Evolutionary conservation across 2,329 filamentous ascomycete species (phyloP), one percentile per base, ranked within the genome.

Genomic region (Diaporthe velutina): DNA sequence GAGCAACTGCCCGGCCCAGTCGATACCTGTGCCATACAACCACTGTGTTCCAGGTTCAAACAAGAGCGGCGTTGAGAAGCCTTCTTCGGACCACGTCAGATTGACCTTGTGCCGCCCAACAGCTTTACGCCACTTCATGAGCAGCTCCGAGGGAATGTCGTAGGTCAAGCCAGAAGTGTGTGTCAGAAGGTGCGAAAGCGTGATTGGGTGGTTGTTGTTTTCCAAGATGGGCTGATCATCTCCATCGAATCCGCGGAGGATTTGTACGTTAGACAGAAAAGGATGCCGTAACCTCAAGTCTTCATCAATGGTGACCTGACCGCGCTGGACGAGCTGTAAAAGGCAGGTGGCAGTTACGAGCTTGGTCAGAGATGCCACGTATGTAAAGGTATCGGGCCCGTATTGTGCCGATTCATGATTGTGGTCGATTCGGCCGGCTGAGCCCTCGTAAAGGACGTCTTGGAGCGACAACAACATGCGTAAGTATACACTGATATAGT

Each of bases 121-220:
- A 45, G 61, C 70, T 15, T 42, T 66, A 40, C 60, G 75, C 64
- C 58, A 79, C 50, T 22, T 73, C 70, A 76, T 75, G 12, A 70
- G 61, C 10, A n/a, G 22, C n/a, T 60, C 60, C 50, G 81, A 60
- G 25, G 84, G 61, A 61, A 84, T 83, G 45, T 82, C 80, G 78
- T 89, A 89, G 7, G 77, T 78, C 0, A 82, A 76, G 1, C 88
- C 88, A 0, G 84, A 82, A 38, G 83, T 85, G 77, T 90, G 88
- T 1, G 85, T 86, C 6, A 90, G 81, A 2, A 90, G 81, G 52
- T 85, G 84, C n/a, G 83, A 80, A 7, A 89, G 79, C 5, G 86
- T 88, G 70, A 90, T 84, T 19, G 82, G 81, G 0, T 78, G 77
- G 17, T 58, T 68, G 19, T 82, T 80, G 12, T 78, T 74, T 13